Base-by-base conservation (phyloP, 441 rosid genomes). In the Erodium trifolium region DNA sequence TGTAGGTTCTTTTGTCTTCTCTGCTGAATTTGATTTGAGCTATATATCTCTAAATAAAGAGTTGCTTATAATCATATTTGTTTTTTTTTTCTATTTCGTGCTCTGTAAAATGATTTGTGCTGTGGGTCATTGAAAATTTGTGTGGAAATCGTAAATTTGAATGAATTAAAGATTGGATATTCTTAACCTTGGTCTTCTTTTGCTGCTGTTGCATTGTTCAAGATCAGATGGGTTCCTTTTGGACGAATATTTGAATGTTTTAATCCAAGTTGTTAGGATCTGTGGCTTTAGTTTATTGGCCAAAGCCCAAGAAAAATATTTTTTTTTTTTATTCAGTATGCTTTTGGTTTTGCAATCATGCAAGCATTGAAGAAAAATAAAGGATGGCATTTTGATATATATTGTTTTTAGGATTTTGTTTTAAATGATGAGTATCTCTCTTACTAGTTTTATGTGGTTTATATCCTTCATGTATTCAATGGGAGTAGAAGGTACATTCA, bases 171-270 rank as follows among this genome's bases (percentile, higher is more conserved):
- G 14, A 51, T 51, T n/a, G 16, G 59, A 12, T 10, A 12, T 47
- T 47, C 16, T 47, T 47, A 2, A 11, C 3, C n/a, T 12, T 12
- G n/a, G 53, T 47, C 53, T 47, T 47, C 53, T 47, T 47, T 12
- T n/a, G 17, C 17, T 51, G 59, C 59, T n/a, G 18, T 51, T 51
- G 57, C 57, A 51, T 51, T 51, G 57, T 51, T n/a, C 57, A 51
- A 51, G 59, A 51, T 47, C 3, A 51, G 14, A 13, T 51, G n/a
- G 59, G 59, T 51, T 51, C 59, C n/a, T 51, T 51, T 51, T 51
- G 14, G 59, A 51, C 17, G 5, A 14, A 13, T 51, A 13, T 34
- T 3, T 34, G 37, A 34, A 34, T 34, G 37, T 34, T 34, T 34
- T 34, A 34, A 34, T 34, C 37, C 37, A 34, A 34, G 37, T 34